Conservation (phyloP, 495 filamentous ascomycete genomes). For the Podospora sp. region DNA sequence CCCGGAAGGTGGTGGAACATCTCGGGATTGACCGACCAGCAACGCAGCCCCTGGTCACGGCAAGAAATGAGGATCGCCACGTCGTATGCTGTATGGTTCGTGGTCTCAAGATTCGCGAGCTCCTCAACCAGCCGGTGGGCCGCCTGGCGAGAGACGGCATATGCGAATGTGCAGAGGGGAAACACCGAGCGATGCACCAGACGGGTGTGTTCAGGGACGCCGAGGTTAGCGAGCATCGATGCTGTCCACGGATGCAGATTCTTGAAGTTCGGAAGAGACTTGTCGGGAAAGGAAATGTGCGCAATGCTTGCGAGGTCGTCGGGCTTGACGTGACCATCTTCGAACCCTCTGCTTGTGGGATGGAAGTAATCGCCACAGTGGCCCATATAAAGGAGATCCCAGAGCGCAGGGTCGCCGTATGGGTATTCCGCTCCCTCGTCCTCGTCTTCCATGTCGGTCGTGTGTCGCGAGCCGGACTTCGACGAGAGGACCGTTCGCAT, state of each 20-base stretch:
- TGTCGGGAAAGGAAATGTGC: constrained; percentile 23
- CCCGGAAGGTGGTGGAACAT: constrained; percentile 27
- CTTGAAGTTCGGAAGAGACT: constrained; percentile 29
- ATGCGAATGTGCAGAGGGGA: constrained; percentile 40
- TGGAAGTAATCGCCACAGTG: constrained; percentile 43
- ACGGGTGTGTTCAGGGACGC: constrained; percentile 33
- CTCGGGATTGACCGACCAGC: constrained; percentile 25
- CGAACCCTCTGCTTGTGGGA: constrained; percentile 36
- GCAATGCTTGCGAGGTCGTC: constrained; percentile 23
- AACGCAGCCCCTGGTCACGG: constrained; percentile 19
- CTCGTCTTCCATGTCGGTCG: constrained; percentile 9
- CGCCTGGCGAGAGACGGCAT: constrained; percentile 34
- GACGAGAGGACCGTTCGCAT: not conserved
- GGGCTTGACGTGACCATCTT: constrained; percentile 29
- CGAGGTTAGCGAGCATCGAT: constrained; percentile 21
- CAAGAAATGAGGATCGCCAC: constrained; percentile 25
- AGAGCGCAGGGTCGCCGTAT: constrained; percentile 40
- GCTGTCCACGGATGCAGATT: constrained; percentile 30
- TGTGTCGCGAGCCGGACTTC: too few relatives aligned
- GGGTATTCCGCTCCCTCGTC: constrained; percentile 25
- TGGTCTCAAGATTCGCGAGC: constrained; percentile 29
- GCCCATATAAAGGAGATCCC: constrained; percentile 47
- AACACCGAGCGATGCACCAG: constrained; percentile 35
- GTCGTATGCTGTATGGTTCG: constrained; percentile 32
- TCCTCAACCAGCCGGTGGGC: constrained; percentile 35